phyloP scores from a whole-genome alignment of 306 rosid species.

The Prunus salicina region DNA sequence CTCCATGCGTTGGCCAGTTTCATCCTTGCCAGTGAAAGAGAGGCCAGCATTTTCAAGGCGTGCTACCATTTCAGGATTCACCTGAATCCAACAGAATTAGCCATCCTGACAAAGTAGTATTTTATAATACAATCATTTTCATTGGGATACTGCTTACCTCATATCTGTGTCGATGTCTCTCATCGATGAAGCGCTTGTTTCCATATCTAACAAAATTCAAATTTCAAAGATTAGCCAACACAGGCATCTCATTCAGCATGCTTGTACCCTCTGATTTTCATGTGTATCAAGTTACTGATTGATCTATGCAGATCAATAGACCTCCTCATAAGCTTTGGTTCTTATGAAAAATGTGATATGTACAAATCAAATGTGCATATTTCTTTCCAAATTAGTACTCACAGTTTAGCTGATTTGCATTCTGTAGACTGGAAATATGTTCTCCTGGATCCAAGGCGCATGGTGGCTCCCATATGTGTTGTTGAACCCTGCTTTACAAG shows the following conservation, averaged over 20 bases:
- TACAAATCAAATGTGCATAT: background rate
- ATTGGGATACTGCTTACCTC: slow-evolving; percentile 31
- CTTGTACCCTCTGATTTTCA: slow-evolving; percentile 1
- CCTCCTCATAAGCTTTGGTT: background rate
- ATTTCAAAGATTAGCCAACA: slow-evolving; percentile 15
- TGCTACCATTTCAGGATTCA: slow-evolving; percentile 48
- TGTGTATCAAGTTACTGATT: background rate
- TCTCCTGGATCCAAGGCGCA: slow-evolving; percentile 95
- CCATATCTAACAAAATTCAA: slow-evolving; percentile 36
- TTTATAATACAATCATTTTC: background rate
- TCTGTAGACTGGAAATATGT: slow-evolving; percentile 66
- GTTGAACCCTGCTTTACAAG: slow-evolving; percentile 65
- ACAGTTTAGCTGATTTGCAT: slow-evolving; percentile 85
- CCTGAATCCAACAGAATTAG: slow-evolving; percentile 25
- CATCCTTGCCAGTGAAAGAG: slow-evolving; percentile 44
- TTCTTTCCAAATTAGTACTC: slow-evolving; percentile 27
- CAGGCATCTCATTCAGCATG: background rate
- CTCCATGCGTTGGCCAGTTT: slow-evolving; percentile 49
- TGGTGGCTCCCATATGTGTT: slow-evolving; percentile 98
- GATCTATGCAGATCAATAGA: background rate
- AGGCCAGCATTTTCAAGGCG: slow-evolving; percentile 45
- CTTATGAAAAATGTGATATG: background rate
- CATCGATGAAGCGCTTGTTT: slow-evolving; percentile 35
- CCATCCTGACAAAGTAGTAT: background rate
- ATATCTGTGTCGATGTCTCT: slow-evolving; percentile 55